These are phyloP conservation scores for Orbilia quercus DNA, from an alignment of 2,329 filamentous ascomycete species.

Conservation along the genomic window DNA sequence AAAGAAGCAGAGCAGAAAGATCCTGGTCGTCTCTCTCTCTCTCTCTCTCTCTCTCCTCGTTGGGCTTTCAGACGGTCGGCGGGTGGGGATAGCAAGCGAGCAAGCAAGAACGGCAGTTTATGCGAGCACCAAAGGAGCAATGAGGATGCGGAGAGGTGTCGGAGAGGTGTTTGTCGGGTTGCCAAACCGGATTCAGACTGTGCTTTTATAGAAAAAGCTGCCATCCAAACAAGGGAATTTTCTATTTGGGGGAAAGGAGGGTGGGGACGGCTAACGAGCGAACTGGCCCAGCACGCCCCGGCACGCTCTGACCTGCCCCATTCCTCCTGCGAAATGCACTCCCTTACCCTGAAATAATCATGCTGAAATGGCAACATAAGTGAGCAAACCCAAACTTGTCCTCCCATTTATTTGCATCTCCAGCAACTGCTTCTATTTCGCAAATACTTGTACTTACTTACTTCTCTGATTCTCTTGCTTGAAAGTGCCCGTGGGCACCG, in stretches of 20 bases:
- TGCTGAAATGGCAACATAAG: constrained; percentile 33
- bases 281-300: constrained; percentile 16
- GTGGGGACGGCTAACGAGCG: too few relatives aligned
- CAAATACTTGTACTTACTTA: too few relatives aligned
- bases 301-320: constrained; percentile 23
- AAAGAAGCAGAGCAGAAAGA: too few relatives aligned
- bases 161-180: constrained; percentile 26
- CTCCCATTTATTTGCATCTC: too few relatives aligned
- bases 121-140: too few relatives aligned
- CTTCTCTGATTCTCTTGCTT: too few relatives aligned
- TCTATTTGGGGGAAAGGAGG: constrained; percentile 19
- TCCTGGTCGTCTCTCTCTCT: too few relatives aligned
- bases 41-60: too few relatives aligned
- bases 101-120: too few relatives aligned
- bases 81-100: not conserved
- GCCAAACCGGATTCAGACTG: constrained; percentile 34
- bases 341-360: constrained; percentile 22
- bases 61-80: not conserved
- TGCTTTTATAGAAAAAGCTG: constrained; percentile 46
- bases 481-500: too few relatives aligned
- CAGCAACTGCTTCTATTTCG: too few relatives aligned
- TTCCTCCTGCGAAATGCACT: constrained; percentile 26
- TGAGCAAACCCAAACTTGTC: too few relatives aligned
- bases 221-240: constrained; percentile 46
- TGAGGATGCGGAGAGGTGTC: constrained; percentile 2